phyloP scores from a whole-genome alignment of 257 asterid species.

The Gentiana dahurica region DNA sequence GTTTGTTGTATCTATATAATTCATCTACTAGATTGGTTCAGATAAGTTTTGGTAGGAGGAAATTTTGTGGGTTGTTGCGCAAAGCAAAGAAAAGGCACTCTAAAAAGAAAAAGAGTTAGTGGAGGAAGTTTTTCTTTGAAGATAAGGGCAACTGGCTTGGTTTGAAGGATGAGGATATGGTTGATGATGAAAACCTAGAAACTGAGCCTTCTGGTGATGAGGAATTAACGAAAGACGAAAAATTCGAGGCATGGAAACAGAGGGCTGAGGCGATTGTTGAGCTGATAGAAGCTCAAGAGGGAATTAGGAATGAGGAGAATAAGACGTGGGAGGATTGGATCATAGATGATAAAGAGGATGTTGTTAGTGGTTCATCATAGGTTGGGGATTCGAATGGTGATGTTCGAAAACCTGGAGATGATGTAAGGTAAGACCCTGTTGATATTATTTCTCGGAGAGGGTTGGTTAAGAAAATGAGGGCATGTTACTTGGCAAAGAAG shows the following conservation, averaged over 20 bases:
- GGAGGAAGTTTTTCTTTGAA: too few species aligned
- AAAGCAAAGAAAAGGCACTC: too few species aligned
- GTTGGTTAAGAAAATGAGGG: slow-evolving; percentile 68
- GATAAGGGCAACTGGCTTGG: too few species aligned
- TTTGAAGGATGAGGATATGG: too few species aligned
- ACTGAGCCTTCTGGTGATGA: too few species aligned
- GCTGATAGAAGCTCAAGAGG: slow-evolving; percentile 87
- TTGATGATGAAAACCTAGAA: too few species aligned
- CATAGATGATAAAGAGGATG: too few species aligned
- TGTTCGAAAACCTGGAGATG: slow-evolving; percentile 3
- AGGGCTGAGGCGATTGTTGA: slow-evolving; percentile 89
- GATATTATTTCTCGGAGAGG: slow-evolving; percentile 58
- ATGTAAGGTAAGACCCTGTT: slow-evolving; percentile 31
- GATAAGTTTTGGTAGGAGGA: slow-evolving; percentile 36
- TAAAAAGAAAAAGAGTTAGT: too few species aligned
- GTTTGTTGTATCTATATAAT: background rate
- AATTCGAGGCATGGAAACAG: slow-evolving; percentile 92
- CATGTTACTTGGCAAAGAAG: slow-evolving; percentile 61
- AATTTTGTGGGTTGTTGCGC: slow-evolving; percentile 1
- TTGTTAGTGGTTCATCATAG: too few species aligned
- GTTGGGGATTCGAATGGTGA: too few species aligned
- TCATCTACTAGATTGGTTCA: slow-evolving; percentile 20
- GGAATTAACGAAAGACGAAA: too few species aligned
- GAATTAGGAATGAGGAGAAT: slow-evolving; percentile 3
- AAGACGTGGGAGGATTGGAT: too few species aligned